Evolutionary conservation across 2,329 filamentous ascomycete species (phyloP), one percentile per base, ranked within the genome.

Genomic region (Talaromyces amestolkiae): DNA sequence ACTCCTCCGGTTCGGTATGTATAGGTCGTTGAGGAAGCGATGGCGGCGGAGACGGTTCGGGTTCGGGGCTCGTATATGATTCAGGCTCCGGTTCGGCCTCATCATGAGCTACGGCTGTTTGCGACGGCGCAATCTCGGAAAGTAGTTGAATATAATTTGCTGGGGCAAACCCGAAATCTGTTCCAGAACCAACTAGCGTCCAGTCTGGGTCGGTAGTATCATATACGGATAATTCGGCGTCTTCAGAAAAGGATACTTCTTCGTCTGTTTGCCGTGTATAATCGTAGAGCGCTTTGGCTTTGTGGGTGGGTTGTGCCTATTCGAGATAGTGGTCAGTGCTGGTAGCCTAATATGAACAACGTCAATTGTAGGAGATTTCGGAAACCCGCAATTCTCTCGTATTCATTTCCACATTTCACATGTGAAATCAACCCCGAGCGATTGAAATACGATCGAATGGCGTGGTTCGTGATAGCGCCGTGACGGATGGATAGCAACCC

Each of bases 191-290:
- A 35, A 96, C 94, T 59, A 99, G 82, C 68, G 95, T 97, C 95
- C 95, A 99, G 79, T 99, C 95, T 15, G 92, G 92, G 77, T 99
- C 95, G 5, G 92, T 90, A 10, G 85, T 89, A 78, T 99, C 95
- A 79, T 91, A 98, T 58, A 99, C 91, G 67, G 91, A 83, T 58
- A 99, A 85, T 53, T 87, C 80, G 47, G 90, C 89, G 75, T 97
- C 93, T 81, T 99, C 95, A 58, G 91, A 86, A 76, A 99, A 98
- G 27, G 94, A 98, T 10, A 99, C 84, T 79, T 99, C 95, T 79
- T 99, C 95, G 75, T 99, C 95, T 27, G 95, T 99, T 81, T 99
- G 95, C 72, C 94, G 88, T 60, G 91, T 91, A 78, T 99, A 99
- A 78, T 99, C 95, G 82, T 94, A 99, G n/a, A 98, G 86, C n/a